Evolutionary conservation across 2,329 filamentous ascomycete species (phyloP), one percentile per base, ranked within the genome.

Genomic region (Polytolypa hystricis): DNA sequence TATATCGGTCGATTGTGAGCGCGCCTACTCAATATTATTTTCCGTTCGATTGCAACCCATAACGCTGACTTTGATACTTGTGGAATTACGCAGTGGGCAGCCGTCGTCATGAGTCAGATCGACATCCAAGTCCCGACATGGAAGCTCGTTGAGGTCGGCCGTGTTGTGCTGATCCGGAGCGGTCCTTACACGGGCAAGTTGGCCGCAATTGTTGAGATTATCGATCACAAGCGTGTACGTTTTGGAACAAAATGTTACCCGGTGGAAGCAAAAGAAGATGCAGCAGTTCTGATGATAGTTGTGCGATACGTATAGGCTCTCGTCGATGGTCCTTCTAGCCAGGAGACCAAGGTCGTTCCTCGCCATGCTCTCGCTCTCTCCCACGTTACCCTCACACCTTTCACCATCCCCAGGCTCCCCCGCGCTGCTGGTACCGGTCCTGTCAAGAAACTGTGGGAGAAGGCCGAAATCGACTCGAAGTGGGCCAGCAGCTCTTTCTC

Each of bases 141-240:
- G 86, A 87, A 87, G 75, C 77, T 86, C 70, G 87, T 98, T 67
- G 87, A 98, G 81, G 84, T 95, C 69, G 91, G 91, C 79, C 86
- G 91, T 66, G 79, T 98, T 62, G 81, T 94, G 66, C 79, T 93
- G 67, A 80, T 96, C 73, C 81, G 84, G 68, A 71, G 76, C 63
- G 82, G 86, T 62, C 79, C 80, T 57, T 83, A 71, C 73, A 71
- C 73, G 55, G 87, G 87, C 72, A 84, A 84, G 66, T 78, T 96
- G 58, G 93, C 87, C 60, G 73, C 80, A 59, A 89, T 98, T 62
- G 86, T 94, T 70, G 89, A 98, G 80, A 96, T 98, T 70, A 91
- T 98, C 73, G 91, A 98, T 73, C 89, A 98, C 82, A 95, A 94
- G 79, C 86, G 91, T 72, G 91, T 98, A 93, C 65, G 91, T 85